A percentile compares a stretch with the other conserved stretches of the same genome.
phyloP scores from a whole-genome alignment of 305 asterid genomes.

The Striga hermonthica region DNA sequence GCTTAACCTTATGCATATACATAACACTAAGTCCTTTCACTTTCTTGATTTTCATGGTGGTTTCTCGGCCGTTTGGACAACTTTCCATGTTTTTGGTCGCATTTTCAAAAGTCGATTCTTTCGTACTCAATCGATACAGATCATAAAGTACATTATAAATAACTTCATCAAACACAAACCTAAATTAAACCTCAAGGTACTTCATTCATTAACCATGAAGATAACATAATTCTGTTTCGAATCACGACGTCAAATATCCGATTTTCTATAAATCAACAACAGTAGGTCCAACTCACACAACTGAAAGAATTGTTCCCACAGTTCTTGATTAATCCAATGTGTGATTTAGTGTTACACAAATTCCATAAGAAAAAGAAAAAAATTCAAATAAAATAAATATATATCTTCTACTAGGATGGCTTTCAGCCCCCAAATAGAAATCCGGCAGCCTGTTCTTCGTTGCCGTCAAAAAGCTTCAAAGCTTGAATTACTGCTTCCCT shows the following conservation, averaged over 20 bases:
- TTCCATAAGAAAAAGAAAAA: conserved; percentile 9
- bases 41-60: no score
- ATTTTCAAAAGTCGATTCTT: no score
- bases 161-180: no score
- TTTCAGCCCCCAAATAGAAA: conserved; percentile 86
- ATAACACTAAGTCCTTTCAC: no score
- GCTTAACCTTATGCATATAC: no score
- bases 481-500: conserved; percentile 86
- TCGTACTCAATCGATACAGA: no score
- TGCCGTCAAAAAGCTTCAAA: conserved; percentile 70
- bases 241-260: not conserved
- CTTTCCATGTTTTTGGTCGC: no score
- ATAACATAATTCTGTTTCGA: no score
- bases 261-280: conserved; percentile 18
- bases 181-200: no score
- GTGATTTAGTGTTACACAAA: conserved; percentile 27
- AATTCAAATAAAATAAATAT: not conserved
- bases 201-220: no score
- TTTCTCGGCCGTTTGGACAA: no score
- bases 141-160: no score
- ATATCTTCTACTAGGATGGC: not conserved
- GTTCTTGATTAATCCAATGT: conserved; percentile 29
- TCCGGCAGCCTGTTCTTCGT: conserved; percentile 93
- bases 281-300: conserved; percentile 24
- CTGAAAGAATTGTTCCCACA: conserved; percentile 35